phyloP scores from a whole-genome alignment of 352 stramenopile genomes.

The Stephanocyclus meneghinianus region DNA sequence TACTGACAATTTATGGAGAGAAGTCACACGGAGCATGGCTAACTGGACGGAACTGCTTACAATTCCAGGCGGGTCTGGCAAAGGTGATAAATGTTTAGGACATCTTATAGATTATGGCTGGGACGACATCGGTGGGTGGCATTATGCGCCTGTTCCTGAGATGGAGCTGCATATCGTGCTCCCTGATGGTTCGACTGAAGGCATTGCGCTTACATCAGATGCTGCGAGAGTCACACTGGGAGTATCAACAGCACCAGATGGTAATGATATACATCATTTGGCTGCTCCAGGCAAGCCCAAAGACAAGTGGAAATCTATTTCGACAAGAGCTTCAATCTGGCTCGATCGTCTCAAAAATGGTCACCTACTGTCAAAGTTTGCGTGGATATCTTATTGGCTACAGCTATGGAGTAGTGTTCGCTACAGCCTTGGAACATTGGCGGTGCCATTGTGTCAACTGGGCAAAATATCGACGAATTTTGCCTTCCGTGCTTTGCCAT shows the following conservation, averaged over 20 bases:
- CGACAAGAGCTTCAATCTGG: neutral
- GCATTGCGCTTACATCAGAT: neutral
- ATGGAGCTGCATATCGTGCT: slow-evolving; percentile 4
- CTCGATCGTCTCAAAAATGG: neutral
- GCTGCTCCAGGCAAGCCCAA: neutral
- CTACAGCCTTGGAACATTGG: neutral
- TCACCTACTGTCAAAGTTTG: neutral
- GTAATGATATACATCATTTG: neutral
- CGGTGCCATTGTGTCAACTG: neutral
- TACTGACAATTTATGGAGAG: neutral
- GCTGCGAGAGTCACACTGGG: neutral
- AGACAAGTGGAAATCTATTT: slow-evolving; percentile 4
- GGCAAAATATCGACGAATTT: neutral
- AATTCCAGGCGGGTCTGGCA: neutral
- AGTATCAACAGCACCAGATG: neutral
- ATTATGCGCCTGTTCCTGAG: neutral
- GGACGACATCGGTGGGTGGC: neutral
- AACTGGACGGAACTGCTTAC: neutral
- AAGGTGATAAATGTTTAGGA: slow-evolving; percentile 5
- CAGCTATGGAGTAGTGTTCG: neutral
- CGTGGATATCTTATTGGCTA: neutral
- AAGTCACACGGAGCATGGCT: neutral
- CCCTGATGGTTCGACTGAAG: neutral
- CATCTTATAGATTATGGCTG: slow-evolving; percentile 1
- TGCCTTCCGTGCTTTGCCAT: neutral